These are phyloP conservation scores for Candida caryicola DNA, from an alignment of 805 yeast species.

Conservation along the genomic window DNA sequence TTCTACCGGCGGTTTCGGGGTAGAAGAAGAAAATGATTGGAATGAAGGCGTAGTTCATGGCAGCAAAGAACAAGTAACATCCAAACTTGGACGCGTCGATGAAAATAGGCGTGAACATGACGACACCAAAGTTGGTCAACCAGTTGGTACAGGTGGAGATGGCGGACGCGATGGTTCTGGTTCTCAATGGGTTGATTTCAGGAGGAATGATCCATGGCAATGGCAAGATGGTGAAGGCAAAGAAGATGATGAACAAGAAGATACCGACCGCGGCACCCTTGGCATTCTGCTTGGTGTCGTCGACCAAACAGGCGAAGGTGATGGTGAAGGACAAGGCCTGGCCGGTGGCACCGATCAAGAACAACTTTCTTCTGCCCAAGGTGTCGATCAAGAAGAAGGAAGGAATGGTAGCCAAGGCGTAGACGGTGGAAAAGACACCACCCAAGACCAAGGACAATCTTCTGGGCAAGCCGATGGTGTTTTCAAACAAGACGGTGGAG, in stretches of 20 bases:
- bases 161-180: conserved; percentile 36
- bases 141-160: conserved; percentile 36
- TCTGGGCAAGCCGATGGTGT: conserved; percentile 24
- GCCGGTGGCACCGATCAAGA: conserved; percentile 31
- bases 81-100: conserved; percentile 24
- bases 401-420: conserved; percentile 30
- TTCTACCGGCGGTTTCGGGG: conserved; percentile 45
- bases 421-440: conserved; percentile 30
- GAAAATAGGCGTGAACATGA: conserved; percentile 35
- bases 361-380: conserved; percentile 35
- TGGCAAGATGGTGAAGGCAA: conserved; percentile 33
- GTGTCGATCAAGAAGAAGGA: conserved; percentile 34
- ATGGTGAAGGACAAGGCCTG: conserved; percentile 31
- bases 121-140: conserved; percentile 36
- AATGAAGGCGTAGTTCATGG: conserved; percentile 33
- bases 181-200: conserved; percentile 36
- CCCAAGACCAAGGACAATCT: conserved; percentile 25
- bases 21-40: conserved; percentile 55
- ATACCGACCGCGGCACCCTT: conserved; percentile 35
- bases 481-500: conserved; percentile 31
- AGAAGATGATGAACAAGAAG: conserved; percentile 29
- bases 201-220: conserved; percentile 39
- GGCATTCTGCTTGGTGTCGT: conserved; percentile 18
- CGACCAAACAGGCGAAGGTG: conserved; percentile 24
- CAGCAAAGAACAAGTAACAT: conserved; percentile 25